Conservation (phyloP, 2,329 filamentous ascomycete species). For the Endothia cerciana region DNA sequence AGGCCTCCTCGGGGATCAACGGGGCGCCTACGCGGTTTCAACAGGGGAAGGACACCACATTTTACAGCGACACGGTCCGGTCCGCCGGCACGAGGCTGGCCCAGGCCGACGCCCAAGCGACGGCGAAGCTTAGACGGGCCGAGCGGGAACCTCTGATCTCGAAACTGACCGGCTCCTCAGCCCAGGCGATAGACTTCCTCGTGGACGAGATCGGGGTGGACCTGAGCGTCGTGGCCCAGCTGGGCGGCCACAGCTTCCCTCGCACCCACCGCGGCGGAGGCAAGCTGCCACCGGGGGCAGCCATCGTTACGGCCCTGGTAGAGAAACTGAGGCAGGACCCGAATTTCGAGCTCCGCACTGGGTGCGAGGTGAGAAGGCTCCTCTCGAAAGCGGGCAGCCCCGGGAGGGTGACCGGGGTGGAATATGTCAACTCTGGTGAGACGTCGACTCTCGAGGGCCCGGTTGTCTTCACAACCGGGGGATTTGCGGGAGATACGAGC, state of each 20-base stretch:
- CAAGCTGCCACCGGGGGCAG: constrained; percentile 59
- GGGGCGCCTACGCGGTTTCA: constrained; percentile 64
- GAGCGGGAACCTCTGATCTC: constrained; percentile 50
- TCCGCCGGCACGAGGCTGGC: constrained; percentile 56
- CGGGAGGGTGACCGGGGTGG: constrained; percentile 53
- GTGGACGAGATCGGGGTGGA: constrained; percentile 61
- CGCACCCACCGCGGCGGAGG: constrained; percentile 62
- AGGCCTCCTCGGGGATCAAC: constrained; percentile 69
- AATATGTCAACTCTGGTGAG: constrained; percentile 46
- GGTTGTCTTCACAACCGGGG: constrained; percentile 64
- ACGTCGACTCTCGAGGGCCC: constrained; percentile 51
- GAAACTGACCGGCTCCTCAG: constrained; percentile 52
- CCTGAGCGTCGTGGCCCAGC: constrained; percentile 58
- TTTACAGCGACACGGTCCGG: constrained; percentile 59
- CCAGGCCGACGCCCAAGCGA: constrained; percentile 33
- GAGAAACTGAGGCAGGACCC: constrained; percentile 52
- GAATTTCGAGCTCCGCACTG: constrained; percentile 56
- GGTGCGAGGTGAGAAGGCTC: constrained; percentile 57
- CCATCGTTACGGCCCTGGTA: constrained; percentile 60
- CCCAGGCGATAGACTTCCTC: constrained; percentile 58
- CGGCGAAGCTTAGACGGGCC: constrained; percentile 14
- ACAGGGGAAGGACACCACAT: constrained; percentile 42
- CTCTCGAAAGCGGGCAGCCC: constrained; percentile 37
- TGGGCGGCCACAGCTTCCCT: constrained; percentile 62
- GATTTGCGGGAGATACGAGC: constrained; percentile 64